Evolutionary conservation across 768 basidiomycete species (phyloP), one percentile per base, ranked within the genome.

Genomic region (Pleurotus cornucopiae): DNA sequence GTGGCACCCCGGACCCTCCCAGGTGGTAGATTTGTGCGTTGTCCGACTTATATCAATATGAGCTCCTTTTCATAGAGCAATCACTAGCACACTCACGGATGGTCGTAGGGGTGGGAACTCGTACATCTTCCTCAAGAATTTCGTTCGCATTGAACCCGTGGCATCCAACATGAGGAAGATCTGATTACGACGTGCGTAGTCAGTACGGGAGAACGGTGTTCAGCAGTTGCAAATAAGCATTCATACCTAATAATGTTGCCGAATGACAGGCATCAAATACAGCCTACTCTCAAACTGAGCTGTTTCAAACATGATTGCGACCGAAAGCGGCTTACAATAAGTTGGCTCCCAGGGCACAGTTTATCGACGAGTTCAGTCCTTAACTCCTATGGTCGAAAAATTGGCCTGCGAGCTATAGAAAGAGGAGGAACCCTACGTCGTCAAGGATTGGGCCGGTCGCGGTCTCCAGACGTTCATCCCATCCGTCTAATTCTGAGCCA

Each of bases 401-500:
- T 20, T 20, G 20, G 20, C 20, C 20, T 20, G 20, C 20, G 20
- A 20, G 20, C 20, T 20, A 20, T 20, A 20, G 20, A 20, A 20
- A 20, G 20, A 20, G 20, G 2, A 20, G 20, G 20, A 20, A 20
- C 1, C 20, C 20, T 20, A 34, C 30, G 46, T 54, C 49, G 38
- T 55, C 54, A 7, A 23, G 34, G 13, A 59, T 53, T 4, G 1
- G 26, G 4, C 26, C 51, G 5, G n/a, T 41, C 20, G 23, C 12
- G 12, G 39, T 40, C 23, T 16, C 54, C 64, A 34, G 9, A 7
- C 30, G 67, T 62, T 79, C 78, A 34, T 78, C 78, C 26, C 64
- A 56, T 1, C 73, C 75, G 56, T 79, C 78, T 20, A 65, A 60
- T 59, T 79, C 76, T 1, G 64, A 71, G n/a, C 69, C 68, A 49